Evolutionary conservation across 1,284 basidiomycete genomes (phyloP).

Genomic region (Cutaneotrichosporon mucoides): DNA sequence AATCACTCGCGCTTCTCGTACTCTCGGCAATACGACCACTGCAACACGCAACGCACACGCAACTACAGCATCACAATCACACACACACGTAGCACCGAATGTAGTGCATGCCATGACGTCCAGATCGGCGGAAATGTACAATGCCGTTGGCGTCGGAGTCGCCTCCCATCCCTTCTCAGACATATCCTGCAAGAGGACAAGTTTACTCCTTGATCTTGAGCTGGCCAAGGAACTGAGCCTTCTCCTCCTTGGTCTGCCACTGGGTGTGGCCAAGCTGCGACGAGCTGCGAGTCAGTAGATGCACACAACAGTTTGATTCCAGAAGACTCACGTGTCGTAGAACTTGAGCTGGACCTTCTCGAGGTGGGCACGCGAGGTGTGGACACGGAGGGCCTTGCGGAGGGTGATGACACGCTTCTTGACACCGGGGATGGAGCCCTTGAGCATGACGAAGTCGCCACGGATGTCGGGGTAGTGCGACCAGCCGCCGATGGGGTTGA

Average conservation of each 20-base stretch:
- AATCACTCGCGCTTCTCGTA: no score
- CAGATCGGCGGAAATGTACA: slow-evolving; percentile 2
- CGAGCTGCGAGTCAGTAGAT: slow-evolving; percentile 5
- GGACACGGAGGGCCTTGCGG: slow-evolving; percentile 40
- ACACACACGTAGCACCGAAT: neutral
- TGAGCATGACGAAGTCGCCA: slow-evolving; percentile 96
- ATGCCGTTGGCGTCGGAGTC: neutral
- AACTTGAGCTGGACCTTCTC: slow-evolving; percentile 91
- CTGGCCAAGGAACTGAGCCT: slow-evolving; percentile 83
- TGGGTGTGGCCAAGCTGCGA: slow-evolving; percentile 59
- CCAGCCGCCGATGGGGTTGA: slow-evolving; percentile 99
- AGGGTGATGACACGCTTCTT: slow-evolving; percentile 80
- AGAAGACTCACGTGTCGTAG: slow-evolving; percentile 57
- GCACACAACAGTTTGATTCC: neutral
- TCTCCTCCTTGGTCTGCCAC: slow-evolving; percentile 93
- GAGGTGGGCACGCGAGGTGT: slow-evolving; percentile 54
- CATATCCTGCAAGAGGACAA: neutral
- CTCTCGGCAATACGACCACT: no score
- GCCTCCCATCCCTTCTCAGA: neutral
- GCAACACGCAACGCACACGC: no score
- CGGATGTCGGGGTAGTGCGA: slow-evolving; percentile 95
- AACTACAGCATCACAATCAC: neutral
- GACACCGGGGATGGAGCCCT: slow-evolving; percentile 89
- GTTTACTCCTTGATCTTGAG: slow-evolving; percentile 49
- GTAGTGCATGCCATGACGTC: neutral